Percentiles rank a stretch among this genome's conserved stretches.
phyloP scores from a whole-genome alignment of 768 basidiomycete genomes.

The Psilocybe cyanescens region DNA sequence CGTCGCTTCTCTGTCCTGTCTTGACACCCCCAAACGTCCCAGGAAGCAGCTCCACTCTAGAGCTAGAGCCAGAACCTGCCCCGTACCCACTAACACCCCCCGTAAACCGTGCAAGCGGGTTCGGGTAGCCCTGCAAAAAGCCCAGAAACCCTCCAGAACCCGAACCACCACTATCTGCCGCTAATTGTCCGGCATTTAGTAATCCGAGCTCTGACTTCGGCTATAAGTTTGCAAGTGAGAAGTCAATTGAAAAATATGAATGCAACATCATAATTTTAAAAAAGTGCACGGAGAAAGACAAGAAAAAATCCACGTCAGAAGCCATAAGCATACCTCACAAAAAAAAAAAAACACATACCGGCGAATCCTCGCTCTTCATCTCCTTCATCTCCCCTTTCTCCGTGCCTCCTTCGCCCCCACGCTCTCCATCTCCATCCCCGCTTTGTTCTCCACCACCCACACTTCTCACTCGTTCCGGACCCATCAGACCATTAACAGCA shows the following conservation, averaged over 20 bases:
- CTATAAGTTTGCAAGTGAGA: conserved; percentile 11
- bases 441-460: conserved; percentile 1
- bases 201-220: conserved; percentile 12
- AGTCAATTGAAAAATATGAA: not conserved
- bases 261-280: conserved; percentile 2
- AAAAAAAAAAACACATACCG: conserved; percentile 29
- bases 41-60: conserved; percentile 2
- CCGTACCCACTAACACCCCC: conserved; percentile 27
- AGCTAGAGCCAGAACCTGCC: conserved; percentile 1
- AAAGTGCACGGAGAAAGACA: conserved; percentile 9
- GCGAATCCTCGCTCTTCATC: conserved; percentile 28
- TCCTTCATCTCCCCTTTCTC: conserved; percentile 17
- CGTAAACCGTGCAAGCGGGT: conserved; percentile 55
- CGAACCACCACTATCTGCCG: conserved; percentile 19
- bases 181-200: conserved; percentile 8
- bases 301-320: conserved; percentile 11
- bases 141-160: conserved; percentile 51
- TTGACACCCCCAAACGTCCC: conserved; percentile 2
- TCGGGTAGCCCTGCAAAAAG: conserved; percentile 65
- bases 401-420: conserved; percentile 20
- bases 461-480: not conserved
- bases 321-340: not conserved
- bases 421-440: not conserved
- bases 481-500: not conserved
- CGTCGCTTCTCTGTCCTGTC: not conserved